Percentiles rank a stretch among this genome's conserved stretches.
Conservation (phyloP, 768 basidiomycete genomes). For the Termitomyces titanicus region DNA sequence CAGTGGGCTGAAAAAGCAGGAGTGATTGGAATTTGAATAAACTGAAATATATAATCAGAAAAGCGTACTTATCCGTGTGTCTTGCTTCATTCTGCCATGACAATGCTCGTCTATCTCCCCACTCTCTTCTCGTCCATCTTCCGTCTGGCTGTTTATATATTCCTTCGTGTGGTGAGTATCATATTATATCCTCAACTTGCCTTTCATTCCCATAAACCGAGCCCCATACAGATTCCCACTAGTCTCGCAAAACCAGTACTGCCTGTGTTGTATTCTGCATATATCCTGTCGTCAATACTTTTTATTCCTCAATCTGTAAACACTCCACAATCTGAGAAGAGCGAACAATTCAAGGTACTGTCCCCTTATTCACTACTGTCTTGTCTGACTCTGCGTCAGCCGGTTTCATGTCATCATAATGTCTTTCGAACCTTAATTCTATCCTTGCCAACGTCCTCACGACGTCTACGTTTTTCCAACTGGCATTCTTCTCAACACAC, state of each 20-base stretch:
- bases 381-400: conserved; percentile 6
- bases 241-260: conserved; percentile 27
- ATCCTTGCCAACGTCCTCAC: conserved; percentile 32
- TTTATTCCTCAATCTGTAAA: conserved; percentile 5
- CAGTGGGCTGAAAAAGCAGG: conserved; percentile 27
- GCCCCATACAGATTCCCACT: conserved; percentile 34
- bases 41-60: no score
- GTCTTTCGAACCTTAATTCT: conserved; percentile 19
- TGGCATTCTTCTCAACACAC: conserved; percentile 28
- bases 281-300: conserved; percentile 22
- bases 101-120: conserved; percentile 19
- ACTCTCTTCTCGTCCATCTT: conserved; percentile 32
- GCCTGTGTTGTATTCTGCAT: conserved; percentile 26
- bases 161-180: conserved; percentile 45
- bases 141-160: conserved; percentile 42
- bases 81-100: conserved; percentile 7
- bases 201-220: not conserved
- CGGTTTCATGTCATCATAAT: not conserved
- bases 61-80: no score
- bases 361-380: not conserved
- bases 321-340: conserved; percentile 7
- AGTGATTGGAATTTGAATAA: not conserved
- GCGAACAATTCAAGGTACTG: not conserved
- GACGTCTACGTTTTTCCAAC: conserved; percentile 25
- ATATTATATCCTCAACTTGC: not conserved